Evolutionary conservation across 164 flowering plant species (phyloP).

Genomic region (Hamamelis virginiana): DNA sequence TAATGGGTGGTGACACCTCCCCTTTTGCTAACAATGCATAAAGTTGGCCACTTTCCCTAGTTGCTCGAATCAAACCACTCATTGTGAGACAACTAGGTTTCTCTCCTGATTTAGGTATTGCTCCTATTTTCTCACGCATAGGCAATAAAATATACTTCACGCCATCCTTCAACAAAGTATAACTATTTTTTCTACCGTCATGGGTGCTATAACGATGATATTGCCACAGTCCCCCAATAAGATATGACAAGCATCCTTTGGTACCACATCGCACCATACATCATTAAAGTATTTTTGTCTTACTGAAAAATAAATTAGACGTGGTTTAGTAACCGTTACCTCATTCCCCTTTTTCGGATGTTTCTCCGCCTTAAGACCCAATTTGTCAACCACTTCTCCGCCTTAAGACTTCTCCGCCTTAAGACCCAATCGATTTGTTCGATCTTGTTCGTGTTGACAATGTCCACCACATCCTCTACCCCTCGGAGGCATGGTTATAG

Average conservation of each 20-base stretch:
- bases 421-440: too few relatives aligned
- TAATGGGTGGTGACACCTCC: background rate
- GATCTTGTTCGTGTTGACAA: too few relatives aligned
- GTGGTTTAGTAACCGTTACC: background rate
- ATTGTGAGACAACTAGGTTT: too few relatives aligned
- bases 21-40: background rate
- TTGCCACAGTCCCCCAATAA: conserved; percentile 6
- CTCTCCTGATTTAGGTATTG: background rate
- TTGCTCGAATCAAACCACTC: background rate
- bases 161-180: background rate
- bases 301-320: background rate
- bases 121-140: background rate
- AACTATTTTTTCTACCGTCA: background rate
- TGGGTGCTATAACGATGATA: background rate
- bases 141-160: background rate
- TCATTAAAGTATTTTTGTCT: background rate
- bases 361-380: background rate
- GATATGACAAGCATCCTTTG: too few relatives aligned
- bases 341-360: background rate
- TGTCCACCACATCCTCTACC: too few relatives aligned
- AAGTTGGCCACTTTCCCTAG: background rate
- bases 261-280: background rate
- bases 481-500: too few relatives aligned
- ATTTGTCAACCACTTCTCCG: background rate
- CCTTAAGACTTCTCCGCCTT: too few relatives aligned